Conservation (phyloP, 2,329 filamentous ascomycete species). For the Gaeumannomyces tritici region DNA sequence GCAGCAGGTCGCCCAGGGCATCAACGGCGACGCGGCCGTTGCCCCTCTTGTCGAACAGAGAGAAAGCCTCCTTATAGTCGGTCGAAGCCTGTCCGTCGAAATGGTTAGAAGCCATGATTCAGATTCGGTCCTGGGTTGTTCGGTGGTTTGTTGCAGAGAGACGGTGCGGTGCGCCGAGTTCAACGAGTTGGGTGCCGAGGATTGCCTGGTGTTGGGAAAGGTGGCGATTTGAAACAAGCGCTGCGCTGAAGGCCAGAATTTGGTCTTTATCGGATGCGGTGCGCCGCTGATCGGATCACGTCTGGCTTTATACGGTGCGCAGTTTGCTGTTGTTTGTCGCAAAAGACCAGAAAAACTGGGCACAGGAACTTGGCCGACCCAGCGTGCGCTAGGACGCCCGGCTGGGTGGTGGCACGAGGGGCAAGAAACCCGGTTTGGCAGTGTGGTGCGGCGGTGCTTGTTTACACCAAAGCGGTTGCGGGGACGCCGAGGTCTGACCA, state of each 20-base stretch:
- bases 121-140: not conserved
- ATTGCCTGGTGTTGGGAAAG: too few species aligned
- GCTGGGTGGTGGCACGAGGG: not conserved
- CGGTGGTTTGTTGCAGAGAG: not conserved
- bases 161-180: not conserved
- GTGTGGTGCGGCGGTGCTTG: not conserved
- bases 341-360: not conserved
- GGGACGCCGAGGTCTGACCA: not conserved
- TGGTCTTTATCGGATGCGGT: not conserved
- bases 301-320: not conserved
- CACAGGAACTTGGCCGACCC: not conserved
- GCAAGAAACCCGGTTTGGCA: not conserved
- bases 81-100: slow-evolving; percentile 59
- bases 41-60: slow-evolving; percentile 98
- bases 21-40: slow-evolving; percentile 84
- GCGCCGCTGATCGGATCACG: not conserved
- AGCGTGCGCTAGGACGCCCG: not conserved
- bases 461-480: not conserved
- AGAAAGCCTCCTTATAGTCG: slow-evolving; percentile 99
- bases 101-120: slow-evolving; percentile 40
- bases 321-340: not conserved
- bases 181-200: not conserved
- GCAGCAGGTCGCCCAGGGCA: slow-evolving; percentile 83
- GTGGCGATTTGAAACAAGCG: not conserved
- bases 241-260: not conserved